Percentiles rank a stretch among this genome's conserved stretches.
Conservation (phyloP, 495 filamentous ascomycete genomes). For the Talaromyces borbonicus region DNA sequence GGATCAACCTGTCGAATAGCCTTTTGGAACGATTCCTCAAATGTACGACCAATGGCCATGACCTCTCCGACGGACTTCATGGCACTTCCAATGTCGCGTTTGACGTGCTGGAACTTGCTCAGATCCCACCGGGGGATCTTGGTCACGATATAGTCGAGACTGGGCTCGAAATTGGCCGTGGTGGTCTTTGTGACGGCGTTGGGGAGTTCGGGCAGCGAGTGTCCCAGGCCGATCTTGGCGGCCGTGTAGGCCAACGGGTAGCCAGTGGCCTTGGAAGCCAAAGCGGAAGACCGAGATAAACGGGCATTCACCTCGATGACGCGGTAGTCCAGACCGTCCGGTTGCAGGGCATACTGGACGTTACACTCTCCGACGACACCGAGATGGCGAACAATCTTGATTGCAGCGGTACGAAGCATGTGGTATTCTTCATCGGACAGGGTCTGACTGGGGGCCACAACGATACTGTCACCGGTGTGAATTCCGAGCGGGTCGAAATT, state of each 20-base stretch:
- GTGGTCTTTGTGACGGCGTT: slow-evolving; percentile 98
- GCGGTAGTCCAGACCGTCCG: slow-evolving; percentile 88
- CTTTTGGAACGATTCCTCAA: slow-evolving; percentile 99
- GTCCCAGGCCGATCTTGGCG: slow-evolving; percentile 91
- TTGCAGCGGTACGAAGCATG: slow-evolving; percentile 93
- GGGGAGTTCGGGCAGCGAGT: slow-evolving; percentile 87
- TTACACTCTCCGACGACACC: slow-evolving; percentile 97
- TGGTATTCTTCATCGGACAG: slow-evolving; percentile 96
- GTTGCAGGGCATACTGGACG: slow-evolving; percentile 93
- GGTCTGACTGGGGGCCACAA: slow-evolving; percentile 92
- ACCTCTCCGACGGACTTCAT: slow-evolving; percentile 99
- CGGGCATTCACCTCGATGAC: slow-evolving; percentile 98
- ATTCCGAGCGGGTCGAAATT: slow-evolving; percentile 97
- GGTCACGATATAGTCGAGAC: slow-evolving; percentile 92
- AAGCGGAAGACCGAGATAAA: slow-evolving; percentile 85
- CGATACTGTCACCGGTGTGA: slow-evolving; percentile 95
- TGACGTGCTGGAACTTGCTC: slow-evolving; percentile 97
- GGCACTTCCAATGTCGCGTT: slow-evolving; percentile 89
- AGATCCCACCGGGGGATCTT: slow-evolving; percentile 98
- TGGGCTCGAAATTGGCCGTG: slow-evolving; percentile 97
- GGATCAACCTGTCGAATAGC: slow-evolving; percentile 95
- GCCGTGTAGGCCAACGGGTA: slow-evolving; percentile 95
- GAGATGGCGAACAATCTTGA: slow-evolving; percentile 92
- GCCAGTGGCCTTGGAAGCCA: slow-evolving; percentile 94
- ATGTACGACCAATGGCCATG: slow-evolving; percentile 97